Percentiles rank a stretch among this genome's conserved stretches.
Conservation (phyloP, 352 stramenopile genomes). For the Peronospora destructor region DNA sequence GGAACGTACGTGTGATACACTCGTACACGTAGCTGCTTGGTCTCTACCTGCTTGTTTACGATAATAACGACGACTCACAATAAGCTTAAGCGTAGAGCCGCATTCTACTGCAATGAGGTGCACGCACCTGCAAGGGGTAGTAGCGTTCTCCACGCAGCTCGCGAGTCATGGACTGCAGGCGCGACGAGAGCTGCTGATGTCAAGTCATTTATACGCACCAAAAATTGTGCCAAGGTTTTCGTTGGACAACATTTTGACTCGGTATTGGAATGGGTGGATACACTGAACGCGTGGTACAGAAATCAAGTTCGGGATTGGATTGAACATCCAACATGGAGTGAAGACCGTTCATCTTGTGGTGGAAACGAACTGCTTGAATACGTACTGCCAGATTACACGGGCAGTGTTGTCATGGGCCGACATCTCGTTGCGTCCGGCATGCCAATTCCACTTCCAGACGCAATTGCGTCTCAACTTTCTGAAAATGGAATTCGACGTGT, state of each 20-base stretch:
- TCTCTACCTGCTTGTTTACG: too few species aligned
- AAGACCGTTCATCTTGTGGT: constrained; percentile 43
- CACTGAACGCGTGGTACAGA: constrained; percentile 82
- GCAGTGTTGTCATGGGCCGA: constrained; percentile 71
- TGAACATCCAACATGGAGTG: constrained; percentile 65
- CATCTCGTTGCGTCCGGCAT: constrained; percentile 73
- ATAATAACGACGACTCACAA: too few species aligned
- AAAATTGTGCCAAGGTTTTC: too few species aligned
- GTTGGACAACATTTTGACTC: constrained; percentile 26
- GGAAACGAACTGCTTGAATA: constrained; percentile 69
- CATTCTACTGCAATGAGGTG: too few species aligned
- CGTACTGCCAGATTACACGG: constrained; percentile 45
- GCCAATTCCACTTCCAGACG: constrained; percentile 41
- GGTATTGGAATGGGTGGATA: constrained; percentile 49
- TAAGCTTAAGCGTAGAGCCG: too few species aligned
- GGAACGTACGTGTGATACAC: too few species aligned
- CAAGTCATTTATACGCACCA: too few species aligned
- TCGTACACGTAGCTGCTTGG: too few species aligned
- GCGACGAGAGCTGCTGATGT: too few species aligned
- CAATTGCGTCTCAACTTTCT: constrained; percentile 46
- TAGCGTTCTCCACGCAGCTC: too few species aligned
- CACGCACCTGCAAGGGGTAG: too few species aligned
- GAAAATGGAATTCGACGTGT: constrained; percentile 76
- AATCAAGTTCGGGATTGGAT: constrained; percentile 73
- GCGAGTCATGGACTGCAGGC: too few species aligned